Conservation (phyloP, 2,329 filamentous ascomycete species). For the Colletotrichum lentis region DNA sequence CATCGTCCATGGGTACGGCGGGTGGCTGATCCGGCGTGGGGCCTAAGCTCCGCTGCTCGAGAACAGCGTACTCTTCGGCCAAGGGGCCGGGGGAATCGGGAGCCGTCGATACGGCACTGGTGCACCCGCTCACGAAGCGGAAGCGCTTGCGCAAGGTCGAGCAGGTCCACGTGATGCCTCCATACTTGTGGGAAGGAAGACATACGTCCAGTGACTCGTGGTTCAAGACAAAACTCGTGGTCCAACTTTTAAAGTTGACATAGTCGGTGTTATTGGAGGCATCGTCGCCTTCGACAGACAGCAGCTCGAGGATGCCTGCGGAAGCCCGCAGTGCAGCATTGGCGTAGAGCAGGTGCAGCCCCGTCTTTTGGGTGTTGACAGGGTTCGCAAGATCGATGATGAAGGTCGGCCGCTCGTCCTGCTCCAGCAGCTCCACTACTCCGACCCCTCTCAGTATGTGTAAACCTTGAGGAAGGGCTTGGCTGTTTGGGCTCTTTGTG, state of each 20-base stretch:
- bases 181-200: slow-evolving; percentile 66
- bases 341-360: slow-evolving; percentile 70
- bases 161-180: slow-evolving; percentile 73
- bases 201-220: slow-evolving; percentile 62
- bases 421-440: slow-evolving; percentile 76
- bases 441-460: slow-evolving; percentile 71
- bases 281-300: slow-evolving; percentile 60
- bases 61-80: slow-evolving; percentile 48
- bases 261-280: slow-evolving; percentile 58
- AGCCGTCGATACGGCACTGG: slow-evolving; percentile 46
- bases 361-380: slow-evolving; percentile 61
- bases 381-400: slow-evolving; percentile 72
- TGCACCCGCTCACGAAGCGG: slow-evolving; percentile 70
- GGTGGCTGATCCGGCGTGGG: slow-evolving; percentile 47
- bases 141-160: slow-evolving; percentile 74
- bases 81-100: slow-evolving; percentile 52
- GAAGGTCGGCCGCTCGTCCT: slow-evolving; percentile 79
- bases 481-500: slow-evolving; percentile 58
- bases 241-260: slow-evolving; percentile 74
- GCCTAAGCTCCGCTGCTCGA: slow-evolving; percentile 48
- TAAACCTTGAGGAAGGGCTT: slow-evolving; percentile 56
- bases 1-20: slow-evolving; percentile 46
- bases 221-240: slow-evolving; percentile 63
- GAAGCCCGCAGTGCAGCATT: slow-evolving; percentile 72
- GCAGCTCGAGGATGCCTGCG: slow-evolving; percentile 62